A percentile compares a stretch with the other conserved stretches of the same genome.
Conservation (phyloP, 2,329 filamentous ascomycete species). For the Aspergillus ochraceus region DNA sequence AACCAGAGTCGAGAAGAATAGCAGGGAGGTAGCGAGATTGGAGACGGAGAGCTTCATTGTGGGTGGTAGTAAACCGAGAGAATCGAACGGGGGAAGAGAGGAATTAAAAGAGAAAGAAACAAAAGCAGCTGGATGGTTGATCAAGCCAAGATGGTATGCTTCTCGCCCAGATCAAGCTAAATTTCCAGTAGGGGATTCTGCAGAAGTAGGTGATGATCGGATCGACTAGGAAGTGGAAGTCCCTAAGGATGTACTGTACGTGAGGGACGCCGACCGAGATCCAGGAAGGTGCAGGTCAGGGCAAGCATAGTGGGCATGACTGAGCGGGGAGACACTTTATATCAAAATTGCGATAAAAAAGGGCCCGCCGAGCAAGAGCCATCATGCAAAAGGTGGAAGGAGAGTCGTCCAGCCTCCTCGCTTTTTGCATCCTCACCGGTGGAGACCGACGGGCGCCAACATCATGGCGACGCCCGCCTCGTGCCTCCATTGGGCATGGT, state of each 20-base stretch:
- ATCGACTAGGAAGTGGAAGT: no score
- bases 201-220: neutral
- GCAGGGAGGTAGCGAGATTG: conserved; percentile 27
- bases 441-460: neutral
- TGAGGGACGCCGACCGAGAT: neutral
- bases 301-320: neutral
- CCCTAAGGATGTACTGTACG: no score
- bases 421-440: conserved; percentile 6
- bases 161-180: no score
- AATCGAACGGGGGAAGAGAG: neutral
- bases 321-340: no score
- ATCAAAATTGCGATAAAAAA: neutral
- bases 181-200: neutral
- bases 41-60: conserved; percentile 32
- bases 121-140: neutral
- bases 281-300: neutral
- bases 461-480: neutral
- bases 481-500: neutral
- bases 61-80: conserved; percentile 1
- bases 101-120: neutral
- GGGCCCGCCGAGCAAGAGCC: neutral
- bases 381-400: neutral
- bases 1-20: conserved; percentile 29
- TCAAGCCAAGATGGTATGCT: no score
- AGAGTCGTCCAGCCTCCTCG: conserved; percentile 20